phyloP scores from a whole-genome alignment of 495 filamentous ascomycete species.

The Opeltia flavorubescens region DNA sequence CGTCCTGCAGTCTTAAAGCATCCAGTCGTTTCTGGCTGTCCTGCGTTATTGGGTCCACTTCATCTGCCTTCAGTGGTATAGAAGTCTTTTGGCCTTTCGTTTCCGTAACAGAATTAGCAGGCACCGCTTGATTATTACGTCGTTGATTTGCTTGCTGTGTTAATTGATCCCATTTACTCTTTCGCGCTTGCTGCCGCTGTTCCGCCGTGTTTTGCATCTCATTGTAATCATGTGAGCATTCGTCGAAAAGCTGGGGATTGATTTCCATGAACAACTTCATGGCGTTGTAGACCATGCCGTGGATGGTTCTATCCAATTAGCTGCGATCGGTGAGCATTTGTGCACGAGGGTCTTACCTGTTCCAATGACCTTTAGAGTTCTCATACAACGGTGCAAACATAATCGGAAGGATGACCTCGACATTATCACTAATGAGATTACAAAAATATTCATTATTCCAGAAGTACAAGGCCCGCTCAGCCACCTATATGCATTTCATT shows the following conservation, averaged over 20 bases:
- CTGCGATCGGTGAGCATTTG: slow-evolving; percentile 3
- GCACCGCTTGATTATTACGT: slow-evolving; percentile 36
- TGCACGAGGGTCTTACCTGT: no score
- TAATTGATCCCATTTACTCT: slow-evolving; percentile 77
- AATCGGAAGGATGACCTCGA: slow-evolving; percentile 93
- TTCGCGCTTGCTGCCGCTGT: slow-evolving; percentile 57
- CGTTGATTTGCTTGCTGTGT: slow-evolving; percentile 59
- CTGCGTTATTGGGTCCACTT: slow-evolving; percentile 60
- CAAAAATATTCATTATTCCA: slow-evolving; percentile 99
- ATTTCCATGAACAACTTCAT: slow-evolving; percentile 99
- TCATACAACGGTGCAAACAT: slow-evolving; percentile 99
- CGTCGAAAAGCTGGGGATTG: slow-evolving; percentile 95
- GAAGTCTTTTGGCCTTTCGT: slow-evolving; percentile 26
- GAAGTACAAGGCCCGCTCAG: slow-evolving; percentile 94
- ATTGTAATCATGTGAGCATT: slow-evolving; percentile 96
- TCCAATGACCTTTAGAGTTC: slow-evolving; percentile 99
- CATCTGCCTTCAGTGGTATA: slow-evolving; percentile 46
- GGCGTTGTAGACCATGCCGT: slow-evolving; percentile 99
- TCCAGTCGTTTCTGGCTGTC: slow-evolving; percentile 76
- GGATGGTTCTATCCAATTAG: slow-evolving; percentile 66
- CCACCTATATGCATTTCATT: slow-evolving; percentile 43
- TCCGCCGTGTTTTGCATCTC: slow-evolving; percentile 85
- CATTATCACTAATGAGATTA: slow-evolving; percentile 97
- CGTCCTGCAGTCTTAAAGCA: slow-evolving; percentile 72
- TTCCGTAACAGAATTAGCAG: slow-evolving; percentile 19